Evolutionary conservation across 108 stramenopile species (phyloP).

Genomic region (Nitzschia putrida): DNA sequence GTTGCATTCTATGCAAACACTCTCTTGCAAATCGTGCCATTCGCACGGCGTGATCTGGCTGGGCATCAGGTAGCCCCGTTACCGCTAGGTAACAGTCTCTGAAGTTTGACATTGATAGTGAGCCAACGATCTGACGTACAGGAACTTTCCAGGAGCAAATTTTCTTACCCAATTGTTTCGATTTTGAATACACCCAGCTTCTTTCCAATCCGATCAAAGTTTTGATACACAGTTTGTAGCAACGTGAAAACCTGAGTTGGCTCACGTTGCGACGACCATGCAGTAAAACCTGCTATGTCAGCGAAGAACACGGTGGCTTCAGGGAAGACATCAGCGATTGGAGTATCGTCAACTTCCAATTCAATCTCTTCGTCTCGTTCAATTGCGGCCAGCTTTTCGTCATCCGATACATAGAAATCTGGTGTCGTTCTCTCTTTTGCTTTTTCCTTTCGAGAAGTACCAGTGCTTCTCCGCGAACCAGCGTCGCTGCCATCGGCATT

Average conservation of each 20-base stretch:
- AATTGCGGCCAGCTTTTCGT: not conserved
- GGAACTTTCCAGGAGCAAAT: not conserved
- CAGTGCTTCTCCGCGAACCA: too few relatives aligned
- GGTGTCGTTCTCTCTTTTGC: not conserved
- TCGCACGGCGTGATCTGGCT: not conserved
- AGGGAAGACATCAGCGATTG: conserved; percentile 31
- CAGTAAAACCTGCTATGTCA: conserved; percentile 11
- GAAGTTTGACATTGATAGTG: not conserved
- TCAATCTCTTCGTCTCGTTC: not conserved
- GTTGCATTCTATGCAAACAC: conserved; percentile 4
- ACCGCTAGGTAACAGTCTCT: not conserved
- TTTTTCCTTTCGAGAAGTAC: not conserved
- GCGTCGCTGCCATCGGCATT: not conserved
- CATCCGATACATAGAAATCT: not conserved
- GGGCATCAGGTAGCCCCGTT: conserved; percentile 4
- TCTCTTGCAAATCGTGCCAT: conserved; percentile 19
- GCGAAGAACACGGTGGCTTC: conserved; percentile 37
- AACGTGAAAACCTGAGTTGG: conserved; percentile 14
- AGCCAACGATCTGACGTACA: not conserved
- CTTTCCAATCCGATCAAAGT: conserved; percentile 12
- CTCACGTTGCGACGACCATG: conserved; percentile 7
- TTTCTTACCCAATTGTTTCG: conserved; percentile 10
- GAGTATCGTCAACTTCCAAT: not conserved
- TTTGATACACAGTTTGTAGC: conserved; percentile 10
- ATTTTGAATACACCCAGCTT: conserved; percentile 13